A percentile compares a stretch with the other conserved stretches of the same genome.
phyloP scores from a whole-genome alignment of 1,284 basidiomycete species.

The Marasmius sp. region DNA sequence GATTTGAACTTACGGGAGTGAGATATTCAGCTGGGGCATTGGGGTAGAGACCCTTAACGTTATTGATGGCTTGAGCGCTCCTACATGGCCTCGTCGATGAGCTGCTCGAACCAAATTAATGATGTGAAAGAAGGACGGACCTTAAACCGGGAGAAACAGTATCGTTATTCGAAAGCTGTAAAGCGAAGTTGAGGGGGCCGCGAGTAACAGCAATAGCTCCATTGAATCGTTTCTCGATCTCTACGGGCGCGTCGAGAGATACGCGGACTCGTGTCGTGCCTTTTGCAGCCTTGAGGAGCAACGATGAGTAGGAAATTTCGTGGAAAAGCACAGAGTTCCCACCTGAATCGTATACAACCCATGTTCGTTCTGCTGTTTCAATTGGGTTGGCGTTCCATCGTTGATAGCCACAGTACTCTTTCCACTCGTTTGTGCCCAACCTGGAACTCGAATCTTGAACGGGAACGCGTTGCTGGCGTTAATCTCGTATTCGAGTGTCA shows the following conservation, averaged over 20 bases:
- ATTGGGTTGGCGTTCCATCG: conserved; percentile 14
- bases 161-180: conserved; percentile 33
- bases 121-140: conserved; percentile 13
- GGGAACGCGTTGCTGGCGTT: conserved; percentile 28
- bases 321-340: neutral
- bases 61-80: conserved; percentile 34
- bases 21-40: conserved; percentile 32
- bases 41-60: conserved; percentile 33
- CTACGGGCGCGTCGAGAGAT: conserved; percentile 30
- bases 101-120: neutral
- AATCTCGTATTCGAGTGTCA: conserved; percentile 33
- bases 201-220: conserved; percentile 34
- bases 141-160: conserved; percentile 31
- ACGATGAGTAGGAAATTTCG: neutral
- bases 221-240: conserved; percentile 31
- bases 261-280: conserved; percentile 30
- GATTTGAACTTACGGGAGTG: conserved; percentile 24
- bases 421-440: conserved; percentile 31
- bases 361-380: conserved; percentile 26
- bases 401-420: conserved; percentile 34
- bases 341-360: conserved; percentile 30
- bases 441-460: conserved; percentile 36
- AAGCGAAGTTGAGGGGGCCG: conserved; percentile 36
- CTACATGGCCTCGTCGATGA: conserved; percentile 13
- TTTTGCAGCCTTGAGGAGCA: conserved; percentile 21